phyloP scores from a whole-genome alignment of 2,329 filamentous ascomycete genomes.

The Pseudophaeomoniella oleicola region DNA sequence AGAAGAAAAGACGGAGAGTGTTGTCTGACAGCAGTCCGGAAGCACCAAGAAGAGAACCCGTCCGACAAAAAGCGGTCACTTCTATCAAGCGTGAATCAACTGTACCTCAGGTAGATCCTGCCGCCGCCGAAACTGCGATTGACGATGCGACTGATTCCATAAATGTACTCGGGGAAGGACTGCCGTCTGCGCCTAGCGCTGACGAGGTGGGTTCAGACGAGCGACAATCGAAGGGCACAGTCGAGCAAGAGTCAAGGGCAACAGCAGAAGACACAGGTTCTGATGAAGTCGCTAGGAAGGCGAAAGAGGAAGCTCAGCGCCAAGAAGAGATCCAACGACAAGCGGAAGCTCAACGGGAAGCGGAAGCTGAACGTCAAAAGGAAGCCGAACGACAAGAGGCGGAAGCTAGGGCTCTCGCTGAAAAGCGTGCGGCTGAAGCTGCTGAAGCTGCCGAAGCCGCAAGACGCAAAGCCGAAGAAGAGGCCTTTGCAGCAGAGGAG shows the following conservation, averaged over 20 bases:
- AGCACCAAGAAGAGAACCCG: constrained; percentile 8
- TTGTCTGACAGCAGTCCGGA: constrained; percentile 23
- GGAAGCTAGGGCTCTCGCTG: constrained; percentile 9
- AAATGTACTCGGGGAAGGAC: too few species aligned
- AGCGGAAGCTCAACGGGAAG: constrained; percentile 2
- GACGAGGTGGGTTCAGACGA: too few species aligned
- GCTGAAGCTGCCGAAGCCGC: constrained; percentile 13
- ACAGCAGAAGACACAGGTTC: constrained; percentile 6
- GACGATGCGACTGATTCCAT: too few species aligned
- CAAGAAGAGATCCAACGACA: constrained; percentile 5
- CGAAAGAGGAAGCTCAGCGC: constrained; percentile 6
- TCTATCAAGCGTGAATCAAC: too few species aligned
- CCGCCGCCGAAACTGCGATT: too few species aligned
- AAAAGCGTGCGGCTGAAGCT: constrained; percentile 10
- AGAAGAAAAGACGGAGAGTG: constrained; percentile 28
- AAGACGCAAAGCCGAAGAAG: constrained; percentile 17
- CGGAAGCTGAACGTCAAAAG: constrained; percentile 8
- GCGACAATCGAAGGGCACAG: constrained; percentile 1
- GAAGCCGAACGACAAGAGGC: constrained; percentile 6
- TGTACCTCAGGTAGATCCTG: too few species aligned
- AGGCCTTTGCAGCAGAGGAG: too few species aligned
- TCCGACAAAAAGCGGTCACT: neutral
- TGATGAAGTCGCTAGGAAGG: constrained; percentile 8
- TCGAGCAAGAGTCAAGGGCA: constrained; percentile 3
- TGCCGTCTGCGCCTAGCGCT: too few species aligned